Evolutionary conservation across 345 rosid genomes (phyloP).

Genomic region (Abelmoschus esculentus): DNA sequence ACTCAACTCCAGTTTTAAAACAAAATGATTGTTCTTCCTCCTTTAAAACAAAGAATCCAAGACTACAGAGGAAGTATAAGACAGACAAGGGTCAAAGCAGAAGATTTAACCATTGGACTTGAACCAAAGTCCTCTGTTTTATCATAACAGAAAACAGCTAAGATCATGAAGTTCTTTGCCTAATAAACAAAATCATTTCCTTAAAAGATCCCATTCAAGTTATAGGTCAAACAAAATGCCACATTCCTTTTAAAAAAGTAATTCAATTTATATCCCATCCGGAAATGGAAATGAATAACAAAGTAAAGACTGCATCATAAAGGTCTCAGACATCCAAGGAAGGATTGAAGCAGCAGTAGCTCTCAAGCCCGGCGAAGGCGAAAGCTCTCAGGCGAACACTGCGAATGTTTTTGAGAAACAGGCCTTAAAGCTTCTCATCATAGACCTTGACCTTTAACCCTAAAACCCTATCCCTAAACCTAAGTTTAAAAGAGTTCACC

Average conservation of each 20-base stretch:
- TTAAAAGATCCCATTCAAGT: neutral
- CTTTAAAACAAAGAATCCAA: neutral
- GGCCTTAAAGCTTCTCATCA: constrained; percentile 19
- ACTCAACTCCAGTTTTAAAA: neutral
- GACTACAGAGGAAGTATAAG: neutral
- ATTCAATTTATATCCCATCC: neutral
- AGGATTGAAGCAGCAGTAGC: constrained; percentile 25
- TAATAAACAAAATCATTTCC: neutral
- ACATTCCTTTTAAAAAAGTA: neutral
- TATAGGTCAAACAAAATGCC: neutral
- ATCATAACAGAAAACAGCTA: neutral
- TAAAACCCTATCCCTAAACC: neutral
- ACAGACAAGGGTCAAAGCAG: neutral
- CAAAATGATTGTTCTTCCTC: neutral
- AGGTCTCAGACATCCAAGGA: constrained; percentile 9
- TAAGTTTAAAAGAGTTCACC: neutral
- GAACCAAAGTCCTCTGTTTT: neutral
- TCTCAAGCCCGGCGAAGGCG: constrained; percentile 49
- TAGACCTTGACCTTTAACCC: neutral
- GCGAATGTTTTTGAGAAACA: constrained; percentile 76
- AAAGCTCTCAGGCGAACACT: constrained; percentile 83
- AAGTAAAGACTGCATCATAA: neutral
- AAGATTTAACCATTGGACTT: neutral
- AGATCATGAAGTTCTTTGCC: neutral
- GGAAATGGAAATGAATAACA: neutral